Base-by-base conservation (phyloP, 805 yeast genomes). In the Pichia nakasei region DNA sequence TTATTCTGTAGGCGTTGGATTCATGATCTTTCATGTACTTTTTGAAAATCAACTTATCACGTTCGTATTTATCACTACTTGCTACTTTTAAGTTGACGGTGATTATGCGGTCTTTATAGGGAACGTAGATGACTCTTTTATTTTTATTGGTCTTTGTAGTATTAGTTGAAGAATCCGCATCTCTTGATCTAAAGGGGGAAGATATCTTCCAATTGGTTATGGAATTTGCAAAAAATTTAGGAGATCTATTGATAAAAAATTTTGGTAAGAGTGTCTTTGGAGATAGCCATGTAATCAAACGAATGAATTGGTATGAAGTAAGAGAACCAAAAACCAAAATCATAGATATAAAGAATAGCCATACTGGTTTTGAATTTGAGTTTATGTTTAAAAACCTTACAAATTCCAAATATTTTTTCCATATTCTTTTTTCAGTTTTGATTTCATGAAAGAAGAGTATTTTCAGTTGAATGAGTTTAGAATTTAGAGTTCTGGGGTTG, bases 11-110 rank as follows among this genome's bases (percentile, higher is more conserved):
- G 15, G 32, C 12, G 12, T 5, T 17, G 11, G 5, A 39, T 39
- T 50, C 63, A 38, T 52, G 53, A 22, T 60, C 64, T 41, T 67
- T 59, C 42, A 63, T 48, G 51, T 68, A 74, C 48, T 67, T 67
- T 55, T 75, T 76, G 53, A 75, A 75, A 19, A 71, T 54, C 44
- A 76, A 69, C 54, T 72, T 72, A 55, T 76, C 80, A 8, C 77
- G 76, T 43, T 78, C 80, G 51, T 72, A 74, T 49, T 57, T 65
- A 55, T 75, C 81, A 48, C 61, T 52, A 48, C 69, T 70, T 15
- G 49, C 45, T 34, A 67, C 64, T 4, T 77, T 73, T 7, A 76
- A 66, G 33, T 67, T 66, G 20, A 76, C 67, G 34, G 73, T 52
- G 7, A 59, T 20, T 52, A 60, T 51, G 55, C 65, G 32, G 19